A percentile compares a stretch with the other conserved stretches of the same genome.
These are phyloP conservation scores for Lophiotrema nucula DNA, from an alignment of 495 filamentous ascomycete species.

Conservation along the genomic window DNA sequence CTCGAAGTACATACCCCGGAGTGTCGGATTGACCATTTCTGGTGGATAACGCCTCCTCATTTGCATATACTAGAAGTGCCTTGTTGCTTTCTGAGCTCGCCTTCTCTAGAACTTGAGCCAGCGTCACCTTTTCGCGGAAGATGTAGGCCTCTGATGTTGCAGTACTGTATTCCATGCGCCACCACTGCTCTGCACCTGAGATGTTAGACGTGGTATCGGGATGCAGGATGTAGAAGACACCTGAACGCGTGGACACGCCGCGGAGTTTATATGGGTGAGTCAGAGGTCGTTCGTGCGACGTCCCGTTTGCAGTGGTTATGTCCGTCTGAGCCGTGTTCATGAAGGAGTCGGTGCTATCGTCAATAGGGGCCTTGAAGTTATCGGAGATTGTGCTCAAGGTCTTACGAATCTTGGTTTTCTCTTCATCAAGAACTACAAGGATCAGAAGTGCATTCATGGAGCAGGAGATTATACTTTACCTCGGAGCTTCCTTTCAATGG, in stretches of 20 bases:
- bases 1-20: no score
- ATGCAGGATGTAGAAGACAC: constrained; percentile 20
- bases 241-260: constrained; percentile 25
- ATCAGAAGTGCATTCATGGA: no score
- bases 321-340: background rate
- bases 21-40: no score
- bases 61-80: constrained; percentile 34
- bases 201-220: constrained; percentile 3
- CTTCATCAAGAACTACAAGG: constrained; percentile 54
- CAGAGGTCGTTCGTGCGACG: background rate
- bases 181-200: constrained; percentile 15
- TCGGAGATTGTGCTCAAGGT: constrained; percentile 51
- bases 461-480: no score
- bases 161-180: constrained; percentile 26
- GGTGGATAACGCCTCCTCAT: constrained; percentile 20
- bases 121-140: constrained; percentile 6
- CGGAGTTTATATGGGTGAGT: constrained; percentile 8
- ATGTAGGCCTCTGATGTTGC: constrained; percentile 11
- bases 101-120: constrained; percentile 17
- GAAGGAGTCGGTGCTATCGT: background rate
- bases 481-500: constrained; percentile 45
- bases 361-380: constrained; percentile 44
- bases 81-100: constrained; percentile 19
- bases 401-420: constrained; percentile 51
- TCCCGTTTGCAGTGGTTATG: background rate